Conservation (phyloP, 257 asterid genomes). For the Solanum lignicaule region DNA sequence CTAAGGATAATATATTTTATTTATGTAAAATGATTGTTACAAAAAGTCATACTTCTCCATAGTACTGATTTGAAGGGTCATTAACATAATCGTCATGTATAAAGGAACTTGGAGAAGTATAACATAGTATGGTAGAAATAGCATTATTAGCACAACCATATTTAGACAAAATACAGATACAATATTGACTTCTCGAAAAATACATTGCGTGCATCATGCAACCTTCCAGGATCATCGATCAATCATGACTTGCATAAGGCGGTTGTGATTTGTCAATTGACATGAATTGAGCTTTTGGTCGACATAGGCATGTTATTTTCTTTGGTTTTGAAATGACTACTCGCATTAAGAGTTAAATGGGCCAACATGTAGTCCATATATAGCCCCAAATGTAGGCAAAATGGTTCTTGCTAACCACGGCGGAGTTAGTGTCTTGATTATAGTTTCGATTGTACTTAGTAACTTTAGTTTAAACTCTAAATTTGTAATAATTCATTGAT, state of each 20-base stretch:
- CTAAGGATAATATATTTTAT: neutral
- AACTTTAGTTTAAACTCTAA: too few species aligned
- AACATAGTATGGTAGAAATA: neutral
- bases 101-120: neutral
- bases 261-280: neutral
- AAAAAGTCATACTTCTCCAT: neutral
- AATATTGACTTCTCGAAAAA: neutral
- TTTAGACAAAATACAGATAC: neutral
- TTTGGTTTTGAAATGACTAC: neutral
- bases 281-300: neutral
- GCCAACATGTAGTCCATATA: neutral
- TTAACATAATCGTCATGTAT: neutral
- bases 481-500: too few species aligned
- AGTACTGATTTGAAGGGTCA: neutral
- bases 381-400: too few species aligned
- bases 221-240: neutral
- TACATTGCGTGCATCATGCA: neutral
- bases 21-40: neutral
- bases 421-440: too few species aligned
- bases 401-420: neutral
- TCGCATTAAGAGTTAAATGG: neutral
- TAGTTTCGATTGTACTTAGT: fast-evolving
- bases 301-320: neutral
- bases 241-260: neutral
- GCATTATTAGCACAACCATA: neutral